Evolutionary conservation across 2,329 filamentous ascomycete species (phyloP).

Genomic region (Trichophyton simii): DNA sequence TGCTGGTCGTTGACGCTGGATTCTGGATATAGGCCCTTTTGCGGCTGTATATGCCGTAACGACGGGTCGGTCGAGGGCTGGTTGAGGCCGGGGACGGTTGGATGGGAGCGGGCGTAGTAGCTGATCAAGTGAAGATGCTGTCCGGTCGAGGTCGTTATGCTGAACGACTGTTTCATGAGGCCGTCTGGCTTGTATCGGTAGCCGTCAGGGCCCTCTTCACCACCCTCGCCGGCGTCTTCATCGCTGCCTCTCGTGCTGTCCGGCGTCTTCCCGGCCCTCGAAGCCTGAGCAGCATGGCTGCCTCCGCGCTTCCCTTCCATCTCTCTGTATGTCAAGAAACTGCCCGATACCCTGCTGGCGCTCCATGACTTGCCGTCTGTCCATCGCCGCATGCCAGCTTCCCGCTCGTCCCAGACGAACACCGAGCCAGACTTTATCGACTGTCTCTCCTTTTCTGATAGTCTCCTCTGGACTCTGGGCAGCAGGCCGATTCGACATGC

Average conservation of each 20-base stretch:
- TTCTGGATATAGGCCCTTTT: conserved; percentile 95
- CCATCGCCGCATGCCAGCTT: conserved; percentile 97
- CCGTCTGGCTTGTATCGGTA: conserved; percentile 94
- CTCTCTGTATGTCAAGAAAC: conserved; percentile 92
- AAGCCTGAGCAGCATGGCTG: conserved; percentile 48
- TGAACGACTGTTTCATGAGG: conserved; percentile 99
- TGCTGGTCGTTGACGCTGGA: conserved; percentile 79
- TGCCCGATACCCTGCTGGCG: conserved; percentile 89
- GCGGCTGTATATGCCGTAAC: conserved; percentile 69
- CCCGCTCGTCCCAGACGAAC: conserved; percentile 98
- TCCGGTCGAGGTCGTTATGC: conserved; percentile 80
- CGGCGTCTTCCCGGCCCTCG: conserved; percentile 59
- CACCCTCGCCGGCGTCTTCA: conserved; percentile 59
- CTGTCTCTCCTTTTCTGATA: conserved; percentile 94
- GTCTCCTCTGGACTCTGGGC: conserved; percentile 77
- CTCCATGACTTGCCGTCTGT: conserved; percentile 99
- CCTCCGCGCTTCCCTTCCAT: conserved; percentile 97
- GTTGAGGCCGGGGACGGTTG: conserved; percentile 57
- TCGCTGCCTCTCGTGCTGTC: conserved; percentile 72
- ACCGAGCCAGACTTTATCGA: conserved; percentile 93
- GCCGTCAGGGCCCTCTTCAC: conserved; percentile 66
- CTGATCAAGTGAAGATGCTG: conserved; percentile 96
- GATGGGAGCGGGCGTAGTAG: conserved; percentile 77
- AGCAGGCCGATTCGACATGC: conserved; percentile 81
- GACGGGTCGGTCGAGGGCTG: conserved; percentile 71